Percentiles rank a stretch among this genome's conserved stretches.
Conservation (phyloP, 306 rosid genomes). For the Alnus rubra region DNA sequence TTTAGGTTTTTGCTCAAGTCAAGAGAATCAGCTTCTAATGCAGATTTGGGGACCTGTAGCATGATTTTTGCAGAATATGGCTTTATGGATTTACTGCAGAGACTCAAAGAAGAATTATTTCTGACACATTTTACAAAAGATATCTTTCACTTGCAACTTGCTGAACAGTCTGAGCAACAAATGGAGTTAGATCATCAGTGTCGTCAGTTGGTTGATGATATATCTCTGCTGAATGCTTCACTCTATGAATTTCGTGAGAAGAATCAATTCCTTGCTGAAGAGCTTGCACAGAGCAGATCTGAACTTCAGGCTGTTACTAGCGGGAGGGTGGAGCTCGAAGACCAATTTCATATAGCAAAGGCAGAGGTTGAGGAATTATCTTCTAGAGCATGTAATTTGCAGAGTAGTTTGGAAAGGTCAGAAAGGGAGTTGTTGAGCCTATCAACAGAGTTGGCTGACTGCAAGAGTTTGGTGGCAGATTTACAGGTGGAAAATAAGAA, state of each 20-base stretch:
- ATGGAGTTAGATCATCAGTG: constrained; percentile 53
- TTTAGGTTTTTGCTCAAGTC: constrained; percentile 48
- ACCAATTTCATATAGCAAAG: constrained; percentile 44
- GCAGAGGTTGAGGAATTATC: constrained; percentile 60
- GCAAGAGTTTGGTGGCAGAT: constrained; percentile 57
- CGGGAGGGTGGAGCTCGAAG: constrained; percentile 57
- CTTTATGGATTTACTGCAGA: constrained; percentile 50
- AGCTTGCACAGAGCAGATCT: constrained; percentile 57
- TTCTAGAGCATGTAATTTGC: constrained; percentile 56
- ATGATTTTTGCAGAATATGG: constrained; percentile 30
- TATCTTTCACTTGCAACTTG: constrained; percentile 56
- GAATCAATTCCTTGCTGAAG: constrained; percentile 63
- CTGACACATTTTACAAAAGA: constrained; percentile 60
- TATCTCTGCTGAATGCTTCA: constrained; percentile 51
- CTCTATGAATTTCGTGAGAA: constrained; percentile 49
- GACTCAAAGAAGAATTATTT: constrained; percentile 73
- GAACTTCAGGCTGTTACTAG: constrained; percentile 53
- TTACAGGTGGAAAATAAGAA: constrained; percentile 65
- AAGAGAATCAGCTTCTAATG: constrained; percentile 42
- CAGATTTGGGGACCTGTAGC: constrained; percentile 34
- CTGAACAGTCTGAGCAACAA: constrained; percentile 62
- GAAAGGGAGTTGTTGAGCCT: constrained; percentile 52
- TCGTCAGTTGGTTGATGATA: constrained; percentile 46
- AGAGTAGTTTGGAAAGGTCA: constrained; percentile 54
- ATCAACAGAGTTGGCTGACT: constrained; percentile 62